These are phyloP conservation scores for Hemileccinum impolitum DNA, from an alignment of 768 basidiomycete genomes.

Conservation along the genomic window DNA sequence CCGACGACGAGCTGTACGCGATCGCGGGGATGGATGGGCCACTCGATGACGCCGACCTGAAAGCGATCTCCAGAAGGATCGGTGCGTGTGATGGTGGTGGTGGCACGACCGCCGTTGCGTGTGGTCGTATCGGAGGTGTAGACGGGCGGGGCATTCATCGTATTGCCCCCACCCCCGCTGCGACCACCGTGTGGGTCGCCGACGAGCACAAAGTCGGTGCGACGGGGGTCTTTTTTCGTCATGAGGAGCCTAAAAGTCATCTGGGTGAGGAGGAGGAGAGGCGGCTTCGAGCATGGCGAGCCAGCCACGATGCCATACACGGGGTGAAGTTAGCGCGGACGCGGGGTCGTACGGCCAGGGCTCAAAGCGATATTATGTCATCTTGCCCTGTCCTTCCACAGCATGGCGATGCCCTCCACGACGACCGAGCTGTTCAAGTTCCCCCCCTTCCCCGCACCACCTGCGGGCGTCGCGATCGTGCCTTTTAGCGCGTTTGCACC, in stretches of 20 bases:
- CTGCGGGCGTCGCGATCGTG: slow-evolving; percentile 39
- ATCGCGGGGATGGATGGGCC: slow-evolving; percentile 14
- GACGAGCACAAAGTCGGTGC: slow-evolving; percentile 21
- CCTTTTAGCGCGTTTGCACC: slow-evolving; percentile 42
- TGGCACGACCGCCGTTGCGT: slow-evolving; percentile 10
- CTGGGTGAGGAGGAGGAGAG: no score
- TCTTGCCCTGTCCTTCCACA: not conserved
- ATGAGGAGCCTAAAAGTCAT: slow-evolving; percentile 25
- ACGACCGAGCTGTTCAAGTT: slow-evolving; percentile 22
- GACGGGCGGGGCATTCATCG: not conserved
- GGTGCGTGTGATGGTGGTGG: slow-evolving; percentile 24
- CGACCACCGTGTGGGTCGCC: not conserved
- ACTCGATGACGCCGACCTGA: slow-evolving; percentile 31
- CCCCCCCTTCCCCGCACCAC: slow-evolving; percentile 47
- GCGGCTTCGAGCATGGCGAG: not conserved
- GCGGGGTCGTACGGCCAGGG: not conserved
- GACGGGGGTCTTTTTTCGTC: slow-evolving; percentile 24
- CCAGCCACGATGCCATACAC: not conserved
- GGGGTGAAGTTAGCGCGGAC: no score
- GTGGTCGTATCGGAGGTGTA: slow-evolving; percentile 22
- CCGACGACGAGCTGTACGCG: slow-evolving; percentile 20
- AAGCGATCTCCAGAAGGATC: slow-evolving; percentile 17
- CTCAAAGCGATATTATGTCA: slow-evolving; percentile 9
- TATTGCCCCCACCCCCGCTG: no score
- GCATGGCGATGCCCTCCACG: not conserved